A percentile compares a stretch with the other conserved stretches of the same genome.
These are phyloP conservation scores for Ceratocystis papillata DNA, from an alignment of 2,329 filamentous ascomycete genomes.

Conservation along the genomic window DNA sequence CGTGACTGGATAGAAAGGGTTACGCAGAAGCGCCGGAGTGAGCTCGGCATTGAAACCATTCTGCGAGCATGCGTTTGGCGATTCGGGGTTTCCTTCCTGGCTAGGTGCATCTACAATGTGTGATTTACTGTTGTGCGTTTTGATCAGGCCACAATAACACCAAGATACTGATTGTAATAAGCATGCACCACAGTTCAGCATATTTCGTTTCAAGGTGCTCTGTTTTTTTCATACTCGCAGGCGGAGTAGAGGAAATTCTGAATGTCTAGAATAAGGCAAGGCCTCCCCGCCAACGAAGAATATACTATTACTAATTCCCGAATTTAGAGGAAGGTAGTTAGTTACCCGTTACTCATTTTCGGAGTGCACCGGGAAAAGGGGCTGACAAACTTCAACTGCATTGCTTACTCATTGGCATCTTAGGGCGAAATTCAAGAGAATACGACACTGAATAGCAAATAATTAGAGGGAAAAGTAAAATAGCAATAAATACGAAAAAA, in stretches of 20 bases:
- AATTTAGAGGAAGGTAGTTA: neutral
- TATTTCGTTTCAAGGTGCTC: too few relatives aligned
- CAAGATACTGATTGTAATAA: too few relatives aligned
- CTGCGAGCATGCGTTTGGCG: neutral
- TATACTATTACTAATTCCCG: neutral
- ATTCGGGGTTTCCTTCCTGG: too few relatives aligned
- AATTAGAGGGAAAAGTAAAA: neutral
- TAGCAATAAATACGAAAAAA: neutral
- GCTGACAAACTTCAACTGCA: neutral
- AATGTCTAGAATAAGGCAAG: neutral
- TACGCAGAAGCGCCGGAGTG: slow-evolving; percentile 8
- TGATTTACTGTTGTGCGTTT: too few relatives aligned
- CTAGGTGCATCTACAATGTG: too few relatives aligned
- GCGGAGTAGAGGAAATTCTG: neutral
- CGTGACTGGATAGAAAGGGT: neutral
- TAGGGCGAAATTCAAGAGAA: neutral
- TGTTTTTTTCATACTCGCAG: too few relatives aligned
- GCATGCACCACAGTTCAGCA: too few relatives aligned
- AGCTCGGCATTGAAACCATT: neutral
- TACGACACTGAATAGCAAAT: neutral
- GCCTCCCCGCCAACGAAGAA: neutral
- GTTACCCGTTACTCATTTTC: neutral
- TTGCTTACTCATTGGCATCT: neutral
- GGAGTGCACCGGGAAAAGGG: slow-evolving; percentile 1
- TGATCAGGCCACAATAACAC: too few relatives aligned